Evolutionary conservation across 2,329 filamentous ascomycete genomes (phyloP), one percentile per base, ranked within the genome.

Genomic region (Colletotrichum nymphaeae): DNA sequence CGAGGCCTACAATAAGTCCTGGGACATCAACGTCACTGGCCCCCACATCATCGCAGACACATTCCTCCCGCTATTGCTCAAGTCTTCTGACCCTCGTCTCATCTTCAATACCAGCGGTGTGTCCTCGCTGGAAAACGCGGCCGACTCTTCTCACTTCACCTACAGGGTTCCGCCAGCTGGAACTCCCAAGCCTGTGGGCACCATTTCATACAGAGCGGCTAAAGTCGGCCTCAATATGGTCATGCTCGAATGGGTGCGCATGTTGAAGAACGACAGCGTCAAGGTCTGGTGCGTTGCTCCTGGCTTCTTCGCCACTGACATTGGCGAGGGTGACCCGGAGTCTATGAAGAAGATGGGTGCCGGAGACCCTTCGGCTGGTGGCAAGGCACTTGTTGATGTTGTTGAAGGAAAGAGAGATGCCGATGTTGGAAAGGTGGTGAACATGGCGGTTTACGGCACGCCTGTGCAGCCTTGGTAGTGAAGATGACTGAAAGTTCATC

Each of bases 21-120:
- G 84, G 78, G 81, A 88, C 59, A 80, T 87, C 74, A 90, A 90
- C 75, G 84, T 88, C 8, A 78, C 86, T 0, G 86, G 87, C 6
- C 83, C 85, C 0, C 78, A 83, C 56, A 77, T 83, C 42, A 63
- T 84, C 24, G 84, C 83, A 0, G 75, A 76, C 24, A 78, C 78
- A 0, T 79, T 83, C 65, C 69, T 79, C 7, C 86, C 86, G 0
- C 78, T 88, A 0, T 81, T 88, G 0, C 78, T 88, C 12, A 80
- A 82, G 58, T 84, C 84, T 0, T 57, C 79, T 0, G 80, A 85
- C 56, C 86, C 86, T 1, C 79, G 86, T 3, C 77, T 88, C 65
- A 70, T 87, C 5, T 89, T 89, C 79, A 76, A 88, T 42, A 84
- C 86, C 0, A 84, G 82, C 64, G 85, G 85, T 4, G 81, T 82